Evolutionary conservation across 2,329 filamentous ascomycete genomes (phyloP), one percentile per base, ranked within the genome.

Genomic region (Diaporthe nobilis): DNA sequence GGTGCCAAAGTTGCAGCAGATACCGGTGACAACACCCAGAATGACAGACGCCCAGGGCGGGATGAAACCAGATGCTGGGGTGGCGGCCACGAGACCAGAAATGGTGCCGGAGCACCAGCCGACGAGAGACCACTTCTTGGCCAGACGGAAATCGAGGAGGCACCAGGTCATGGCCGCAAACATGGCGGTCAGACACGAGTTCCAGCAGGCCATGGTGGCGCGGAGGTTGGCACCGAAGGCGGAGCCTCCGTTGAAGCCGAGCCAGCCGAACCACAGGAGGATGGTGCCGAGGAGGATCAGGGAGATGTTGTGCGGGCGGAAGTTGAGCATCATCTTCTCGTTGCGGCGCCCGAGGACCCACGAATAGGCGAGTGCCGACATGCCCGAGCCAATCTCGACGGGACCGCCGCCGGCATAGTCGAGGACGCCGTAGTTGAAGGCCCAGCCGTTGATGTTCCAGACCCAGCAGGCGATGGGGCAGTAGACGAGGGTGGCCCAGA

Each of bases 291-390:
- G 93, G 0, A 97, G 96, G 86, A 99, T 98, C 82, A 98, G 91
- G 8, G 96, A 98, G 79, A 98, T 97, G 88, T 99, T 99, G 90
- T 99, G 97, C 25, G 97, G 97, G 80, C 97, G 95, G 91, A 98
- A 98, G 90, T 98, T 98, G 86, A 98, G 92, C 95, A 98, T 98
- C 95, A 98, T 98, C 88, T 95, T 97, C 88, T 98, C 96, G 87
- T 98, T 97, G 79, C 97, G 95, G 82, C 95, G 94, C 80, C 97
- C 97, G 77, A 99, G 94, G 51, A 98, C 93, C 94, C 95, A 94
- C 3, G 96, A 98, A 88, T 98, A 99, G 79, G 97, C 97, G 63
- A 98, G 89, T 42, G 96, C 97, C 58, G 95, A 97, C 86, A 98
- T 89, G 83, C 97, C 97, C 75, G 97, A 98, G 77, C 92, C 94